Conservation (phyloP, 2,329 filamentous ascomycete species). For the Ophiostoma pallidulum region DNA sequence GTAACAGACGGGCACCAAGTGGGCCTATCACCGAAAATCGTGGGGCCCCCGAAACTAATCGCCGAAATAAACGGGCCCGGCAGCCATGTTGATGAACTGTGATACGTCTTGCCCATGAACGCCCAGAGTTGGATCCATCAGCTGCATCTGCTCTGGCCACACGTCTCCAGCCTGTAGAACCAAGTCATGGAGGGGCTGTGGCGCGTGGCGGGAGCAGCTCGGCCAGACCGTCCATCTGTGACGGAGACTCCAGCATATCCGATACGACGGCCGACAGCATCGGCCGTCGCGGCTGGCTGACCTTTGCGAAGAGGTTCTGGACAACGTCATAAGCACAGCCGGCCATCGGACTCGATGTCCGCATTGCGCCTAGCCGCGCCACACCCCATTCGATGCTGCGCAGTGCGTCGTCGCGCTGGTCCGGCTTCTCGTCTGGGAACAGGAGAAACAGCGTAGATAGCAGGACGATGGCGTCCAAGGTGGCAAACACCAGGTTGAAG, state of each 20-base stretch:
- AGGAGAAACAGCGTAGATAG: not conserved
- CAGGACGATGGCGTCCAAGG: conserved; percentile 1
- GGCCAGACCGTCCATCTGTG: not conserved
- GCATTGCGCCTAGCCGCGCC: not conserved
- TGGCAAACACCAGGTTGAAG: conserved; percentile 3
- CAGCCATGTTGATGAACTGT: too few relatives aligned
- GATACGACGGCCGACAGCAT: not conserved
- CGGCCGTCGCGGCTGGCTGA: too few relatives aligned
- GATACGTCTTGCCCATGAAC: too few relatives aligned
- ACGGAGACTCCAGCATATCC: not conserved
- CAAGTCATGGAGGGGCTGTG: not conserved
- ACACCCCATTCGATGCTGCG: conserved; percentile 1
- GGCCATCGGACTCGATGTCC: not conserved
- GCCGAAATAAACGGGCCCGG: too few relatives aligned
- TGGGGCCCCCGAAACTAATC: too few relatives aligned
- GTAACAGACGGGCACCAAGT: too few relatives aligned
- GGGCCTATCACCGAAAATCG: too few relatives aligned
- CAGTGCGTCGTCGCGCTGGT: not conserved
- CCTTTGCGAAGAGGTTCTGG: not conserved
- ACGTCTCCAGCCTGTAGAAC: not conserved
- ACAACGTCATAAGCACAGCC: not conserved
- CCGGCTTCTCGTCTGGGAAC: not conserved
- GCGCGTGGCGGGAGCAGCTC: not conserved
- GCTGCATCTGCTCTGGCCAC: too few relatives aligned
- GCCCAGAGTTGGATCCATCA: too few relatives aligned